Percentiles rank a stretch among this genome's conserved stretches.
These are phyloP conservation scores for Simplicillium sp. DNA, from an alignment of 2,329 filamentous ascomycete genomes.

Conservation along the genomic window DNA sequence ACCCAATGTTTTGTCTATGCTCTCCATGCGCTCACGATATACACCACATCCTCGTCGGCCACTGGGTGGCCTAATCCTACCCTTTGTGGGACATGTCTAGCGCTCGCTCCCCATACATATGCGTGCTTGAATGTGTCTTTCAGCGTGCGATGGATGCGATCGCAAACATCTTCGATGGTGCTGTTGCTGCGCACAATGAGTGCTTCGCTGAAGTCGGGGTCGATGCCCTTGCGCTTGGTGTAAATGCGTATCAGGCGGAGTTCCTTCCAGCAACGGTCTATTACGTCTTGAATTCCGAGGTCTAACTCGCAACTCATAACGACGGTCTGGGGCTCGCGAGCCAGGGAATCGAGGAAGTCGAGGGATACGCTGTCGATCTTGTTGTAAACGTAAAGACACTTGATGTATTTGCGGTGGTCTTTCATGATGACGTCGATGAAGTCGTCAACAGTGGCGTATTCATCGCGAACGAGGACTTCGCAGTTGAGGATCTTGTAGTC, in stretches of 20 bases:
- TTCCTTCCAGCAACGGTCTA: conserved; percentile 93
- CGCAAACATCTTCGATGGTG: conserved; percentile 93
- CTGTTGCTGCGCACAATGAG: conserved; percentile 84
- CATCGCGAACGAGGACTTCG: conserved; percentile 90
- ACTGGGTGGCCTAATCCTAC: conserved; percentile 81
- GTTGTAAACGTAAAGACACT: conserved; percentile 95
- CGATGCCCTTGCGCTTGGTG: conserved; percentile 89
- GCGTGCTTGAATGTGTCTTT: conserved; percentile 99
- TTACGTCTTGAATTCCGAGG: conserved; percentile 84
- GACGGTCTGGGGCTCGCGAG: conserved; percentile 84
- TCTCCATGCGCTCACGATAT: conserved; percentile 56
- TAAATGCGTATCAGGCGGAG: conserved; percentile 84
- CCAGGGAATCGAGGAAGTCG: conserved; percentile 85
- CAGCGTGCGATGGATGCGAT: conserved; percentile 82
- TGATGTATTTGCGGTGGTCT: conserved; percentile 96
- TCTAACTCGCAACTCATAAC: conserved; percentile 98
- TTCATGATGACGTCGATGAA: conserved; percentile 99
- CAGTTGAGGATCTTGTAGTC: conserved; percentile 99
- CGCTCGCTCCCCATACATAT: conserved; percentile 93
- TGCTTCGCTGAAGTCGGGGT: conserved; percentile 84
- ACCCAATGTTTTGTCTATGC: conserved; percentile 34
- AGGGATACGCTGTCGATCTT: conserved; percentile 95
- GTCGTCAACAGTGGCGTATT: conserved; percentile 92
- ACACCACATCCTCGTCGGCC: conserved; percentile 58
- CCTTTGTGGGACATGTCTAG: conserved; percentile 86